Percentiles rank a stretch among this genome's conserved stretches.
Evolutionary conservation across 129 eudicot species (phyloP).

Genomic region (Arctium lappa): DNA sequence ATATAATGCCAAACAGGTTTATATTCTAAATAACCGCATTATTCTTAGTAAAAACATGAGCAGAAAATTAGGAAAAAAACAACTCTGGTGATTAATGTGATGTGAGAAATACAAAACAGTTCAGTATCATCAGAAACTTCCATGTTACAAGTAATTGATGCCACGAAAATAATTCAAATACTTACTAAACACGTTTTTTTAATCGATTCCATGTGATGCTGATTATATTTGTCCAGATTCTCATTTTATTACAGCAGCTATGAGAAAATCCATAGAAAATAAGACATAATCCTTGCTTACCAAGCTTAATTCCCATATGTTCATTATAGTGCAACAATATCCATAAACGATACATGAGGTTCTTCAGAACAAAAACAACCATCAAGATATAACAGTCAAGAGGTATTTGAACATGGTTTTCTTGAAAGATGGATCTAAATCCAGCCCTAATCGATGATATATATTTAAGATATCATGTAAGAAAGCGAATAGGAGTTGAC

Average conservation of each 20-base stretch:
- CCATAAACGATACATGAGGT: background rate
- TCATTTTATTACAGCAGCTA: constrained; percentile 4
- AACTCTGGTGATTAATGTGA: background rate
- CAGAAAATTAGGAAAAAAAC: background rate
- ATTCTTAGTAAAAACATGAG: constrained; percentile 3
- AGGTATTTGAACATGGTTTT: background rate
- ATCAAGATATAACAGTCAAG: background rate
- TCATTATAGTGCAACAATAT: background rate
- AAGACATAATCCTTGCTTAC: background rate
- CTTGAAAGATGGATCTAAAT: background rate
- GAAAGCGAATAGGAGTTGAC: background rate
- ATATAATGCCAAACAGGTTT: background rate
- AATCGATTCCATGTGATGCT: background rate
- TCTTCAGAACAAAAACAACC: background rate
- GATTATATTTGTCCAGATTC: background rate
- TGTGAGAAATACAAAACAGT: background rate
- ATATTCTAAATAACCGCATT: background rate
- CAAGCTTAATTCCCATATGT: background rate
- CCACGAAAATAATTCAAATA: background rate
- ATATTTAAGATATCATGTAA: background rate
- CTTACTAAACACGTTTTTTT: background rate
- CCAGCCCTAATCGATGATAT: background rate
- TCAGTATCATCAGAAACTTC: background rate
- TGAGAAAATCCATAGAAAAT: background rate
- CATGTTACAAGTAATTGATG: background rate